Evolutionary conservation across 352 stramenopile species (phyloP), one percentile per base, ranked within the genome.

Genomic region (Pythium phragmiticola): DNA sequence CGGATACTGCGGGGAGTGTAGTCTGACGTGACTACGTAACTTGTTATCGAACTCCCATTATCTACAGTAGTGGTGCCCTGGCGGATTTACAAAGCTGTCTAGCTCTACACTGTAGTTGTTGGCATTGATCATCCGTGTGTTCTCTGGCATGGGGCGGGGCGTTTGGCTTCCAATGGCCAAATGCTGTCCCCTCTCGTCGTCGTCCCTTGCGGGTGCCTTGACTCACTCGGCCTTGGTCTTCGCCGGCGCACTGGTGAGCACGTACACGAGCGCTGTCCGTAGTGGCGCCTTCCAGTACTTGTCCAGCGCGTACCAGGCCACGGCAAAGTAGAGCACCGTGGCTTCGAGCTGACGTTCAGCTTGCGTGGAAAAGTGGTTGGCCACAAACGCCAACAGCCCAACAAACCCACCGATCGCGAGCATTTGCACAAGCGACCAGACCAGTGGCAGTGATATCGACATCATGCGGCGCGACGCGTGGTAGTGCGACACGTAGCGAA

Each of bases 221-320:
- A 6, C 7, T 39, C 11, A 39, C 34, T 23, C 30, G 6, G 16
- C 21, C 42, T 47, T 39, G 37, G 16, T 42, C 41, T 52, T 42
- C 11, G 7, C 39, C 46, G 34, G 52, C 34, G 34, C 33, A 17
- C 23, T 61, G 41, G 59, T 54, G 8, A 60, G 16, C 16, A 69
- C 21, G 26, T 52, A 56, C 36, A 70, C 46, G 28, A 90, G 62
- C 33, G 84, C 57, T 5, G 68, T 56, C n/a, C 63, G 53, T 17
- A 90, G 50, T 14, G 81, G 43, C 21, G 72, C 68, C 60, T 84
- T 84, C 78, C 76, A 91, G 55, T 91, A 91, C 46, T 89, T 89
- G 70, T 90, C 50, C 19, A 91, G 70, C 28, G 76, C 70, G 55
- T 87, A 89, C 77, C 78, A 89, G n/a, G 80, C 77, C 47, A 91